These are phyloP conservation scores for Podosphaera fusca DNA, from an alignment of 2,329 filamentous ascomycete species.

Conservation along the genomic window DNA sequence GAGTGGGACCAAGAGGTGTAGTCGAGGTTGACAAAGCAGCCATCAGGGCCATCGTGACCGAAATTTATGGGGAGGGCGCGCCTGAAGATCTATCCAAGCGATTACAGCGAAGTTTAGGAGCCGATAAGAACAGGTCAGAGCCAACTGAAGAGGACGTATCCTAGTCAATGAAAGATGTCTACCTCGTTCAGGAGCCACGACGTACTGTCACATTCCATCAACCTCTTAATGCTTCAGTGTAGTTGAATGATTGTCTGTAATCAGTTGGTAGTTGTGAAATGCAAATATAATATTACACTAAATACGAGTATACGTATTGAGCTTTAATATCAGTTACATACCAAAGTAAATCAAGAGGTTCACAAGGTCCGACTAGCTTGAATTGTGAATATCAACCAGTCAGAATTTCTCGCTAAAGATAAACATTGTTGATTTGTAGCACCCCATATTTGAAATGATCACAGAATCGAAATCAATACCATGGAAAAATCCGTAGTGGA, in stretches of 20 bases:
- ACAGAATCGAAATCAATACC: too few relatives aligned
- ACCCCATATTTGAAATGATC: too few relatives aligned
- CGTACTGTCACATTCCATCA: background rate
- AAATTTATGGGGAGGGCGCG: conserved; percentile 27
- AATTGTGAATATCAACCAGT: too few relatives aligned
- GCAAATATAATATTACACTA: too few relatives aligned
- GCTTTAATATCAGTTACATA: too few relatives aligned
- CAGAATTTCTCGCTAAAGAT: too few relatives aligned
- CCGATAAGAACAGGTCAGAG: conserved; percentile 16
- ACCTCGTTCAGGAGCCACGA: background rate
- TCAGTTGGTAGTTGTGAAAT: too few relatives aligned
- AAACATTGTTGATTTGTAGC: too few relatives aligned
- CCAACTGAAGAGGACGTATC: conserved; percentile 8
- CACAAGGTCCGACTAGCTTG: too few relatives aligned
- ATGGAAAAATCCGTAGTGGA: too few relatives aligned
- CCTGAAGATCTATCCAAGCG: conserved; percentile 33
- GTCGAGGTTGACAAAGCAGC: conserved; percentile 62
- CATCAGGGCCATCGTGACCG: conserved; percentile 44
- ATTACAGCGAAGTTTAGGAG: conserved; percentile 36
- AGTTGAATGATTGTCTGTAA: background rate
- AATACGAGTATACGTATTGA: too few relatives aligned
- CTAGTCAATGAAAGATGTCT: conserved; percentile 6
- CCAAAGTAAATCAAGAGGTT: too few relatives aligned
- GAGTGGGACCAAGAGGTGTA: conserved; percentile 65
- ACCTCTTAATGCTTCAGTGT: background rate